phyloP scores from a whole-genome alignment of 225 moss, liverwort and hornwort genomes.

The Sphagnum contortum region DNA sequence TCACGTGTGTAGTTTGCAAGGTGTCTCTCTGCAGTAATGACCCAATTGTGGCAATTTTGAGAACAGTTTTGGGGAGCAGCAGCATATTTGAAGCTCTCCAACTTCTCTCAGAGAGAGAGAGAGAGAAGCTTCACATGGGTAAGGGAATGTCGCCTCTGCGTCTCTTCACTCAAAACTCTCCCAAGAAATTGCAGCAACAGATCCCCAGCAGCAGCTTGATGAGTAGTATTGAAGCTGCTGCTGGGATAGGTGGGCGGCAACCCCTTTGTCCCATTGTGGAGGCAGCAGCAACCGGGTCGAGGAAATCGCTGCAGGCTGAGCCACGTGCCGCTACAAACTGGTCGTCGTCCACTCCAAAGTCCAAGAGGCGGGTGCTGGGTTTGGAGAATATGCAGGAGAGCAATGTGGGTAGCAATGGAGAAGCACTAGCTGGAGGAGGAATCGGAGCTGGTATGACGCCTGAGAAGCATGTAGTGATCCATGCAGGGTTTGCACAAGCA shows the following conservation, averaged over 20 bases:
- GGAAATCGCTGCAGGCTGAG: conserved; percentile 15
- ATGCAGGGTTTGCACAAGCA: too few relatives aligned
- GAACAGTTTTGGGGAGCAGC: too few relatives aligned
- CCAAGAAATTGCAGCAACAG: conserved; percentile 37
- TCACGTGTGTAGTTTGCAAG: too few relatives aligned
- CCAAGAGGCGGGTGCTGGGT: conserved; percentile 43
- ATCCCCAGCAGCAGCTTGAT: conserved; percentile 8
- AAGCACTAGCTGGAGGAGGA: too few relatives aligned
- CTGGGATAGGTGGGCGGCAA: conserved; percentile 26
- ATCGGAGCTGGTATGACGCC: conserved; percentile 40
- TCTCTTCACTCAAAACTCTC: conserved; percentile 37
- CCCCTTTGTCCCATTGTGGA: conserved; percentile 68
- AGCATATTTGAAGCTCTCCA: too few relatives aligned
- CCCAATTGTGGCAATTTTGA: too few relatives aligned
- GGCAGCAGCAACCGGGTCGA: conserved; percentile 23
- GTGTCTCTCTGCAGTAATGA: too few relatives aligned
- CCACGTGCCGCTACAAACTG: conserved; percentile 34
- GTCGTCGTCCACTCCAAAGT: conserved; percentile 25
- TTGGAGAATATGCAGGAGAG: conserved; percentile 33
- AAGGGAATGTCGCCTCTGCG: conserved; percentile 51
- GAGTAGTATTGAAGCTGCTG: conserved; percentile 13
- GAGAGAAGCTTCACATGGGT: conserved; percentile 9
- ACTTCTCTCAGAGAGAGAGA: too few relatives aligned
- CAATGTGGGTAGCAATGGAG: conserved; percentile 36
- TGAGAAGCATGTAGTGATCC: conserved; percentile 52